Percentiles rank a stretch among this genome's conserved stretches.
phyloP scores from a whole-genome alignment of 2,329 filamentous ascomycete genomes.

The Aspergillus sergii region DNA sequence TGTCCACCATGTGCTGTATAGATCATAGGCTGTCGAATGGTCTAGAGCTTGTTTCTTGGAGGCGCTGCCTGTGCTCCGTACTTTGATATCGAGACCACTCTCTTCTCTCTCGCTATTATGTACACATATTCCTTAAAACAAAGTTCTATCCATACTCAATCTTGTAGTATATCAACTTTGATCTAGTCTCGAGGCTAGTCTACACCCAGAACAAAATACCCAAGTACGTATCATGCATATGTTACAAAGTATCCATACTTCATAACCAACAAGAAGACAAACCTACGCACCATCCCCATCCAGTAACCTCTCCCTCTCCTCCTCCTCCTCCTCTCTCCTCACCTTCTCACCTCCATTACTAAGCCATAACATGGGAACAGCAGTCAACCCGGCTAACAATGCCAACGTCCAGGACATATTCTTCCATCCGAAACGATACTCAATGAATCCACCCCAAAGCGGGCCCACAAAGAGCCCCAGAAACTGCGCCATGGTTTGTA shows the following conservation, averaged over 20 bases:
- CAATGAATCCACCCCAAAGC: slow-evolving; percentile 53
- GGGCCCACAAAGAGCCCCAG: slow-evolving; percentile 63
- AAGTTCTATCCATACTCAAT: background rate
- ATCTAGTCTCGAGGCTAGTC: background rate
- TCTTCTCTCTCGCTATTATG: no score
- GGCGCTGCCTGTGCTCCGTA: no score
- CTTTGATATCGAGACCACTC: no score
- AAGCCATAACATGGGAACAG: slow-evolving; percentile 29
- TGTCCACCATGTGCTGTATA: no score
- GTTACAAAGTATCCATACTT: background rate
- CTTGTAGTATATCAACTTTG: background rate
- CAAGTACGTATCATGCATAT: background rate
- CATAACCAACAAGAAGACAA: background rate
- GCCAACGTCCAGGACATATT: slow-evolving; percentile 33
- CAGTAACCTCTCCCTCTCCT: slow-evolving; percentile 11
- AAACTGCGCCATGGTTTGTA: slow-evolving; percentile 66
- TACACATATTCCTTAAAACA: no score
- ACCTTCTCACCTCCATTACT: slow-evolving; percentile 2
- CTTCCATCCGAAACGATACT: slow-evolving; percentile 36
- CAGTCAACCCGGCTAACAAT: slow-evolving; percentile 29
- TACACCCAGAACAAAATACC: background rate
- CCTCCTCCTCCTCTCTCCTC: background rate
- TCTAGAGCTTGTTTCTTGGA: no score
- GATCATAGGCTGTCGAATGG: no score
- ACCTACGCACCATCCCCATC: background rate